Base-by-base conservation (phyloP, 2,329 filamentous ascomycete species). In the Alternaria burnsii region DNA sequence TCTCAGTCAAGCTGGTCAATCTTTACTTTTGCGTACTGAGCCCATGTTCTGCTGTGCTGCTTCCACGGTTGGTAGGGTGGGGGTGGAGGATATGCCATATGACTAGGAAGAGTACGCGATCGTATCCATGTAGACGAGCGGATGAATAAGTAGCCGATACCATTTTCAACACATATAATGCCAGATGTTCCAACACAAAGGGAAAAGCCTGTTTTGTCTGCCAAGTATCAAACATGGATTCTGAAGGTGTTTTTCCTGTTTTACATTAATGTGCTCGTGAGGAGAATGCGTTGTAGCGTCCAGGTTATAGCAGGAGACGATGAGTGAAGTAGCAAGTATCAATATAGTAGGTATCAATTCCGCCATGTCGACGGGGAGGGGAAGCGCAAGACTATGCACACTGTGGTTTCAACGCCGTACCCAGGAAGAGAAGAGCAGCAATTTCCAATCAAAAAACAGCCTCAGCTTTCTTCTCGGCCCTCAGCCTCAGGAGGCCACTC, bases 401-500 rank as follows among this genome's bases (percentile, higher is more conserved):
- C 48, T 52, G 38, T 56, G 52, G 42, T 57, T 60, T 57, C 47
- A 63, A 60, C 60, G 60, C 60, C 60, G 14, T 52, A 41, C 40
- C 50, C 47, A 55, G 56, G 57, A 57, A 36, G 52, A 46, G 54
- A 59, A 55, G 22, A 48, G 38, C 18, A 46, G 30, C 32, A 34
- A 42, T 58, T 38, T 58, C 48, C 42, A 61, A 58, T 54, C 34
- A 48, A 52, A 46, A 47, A 11, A 36, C 18, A n/a, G 14, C n/a
- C 38, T 32, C 41, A 51, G 30, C 28, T 59, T 34, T 38, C 59
- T n/a, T 48, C 12, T n/a, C 43, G 24, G 50, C 46, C 28, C 51
- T 32, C 42, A 58, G 12, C 28, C 51, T 38, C 48, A 61, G n/a
- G 50, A 43, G 38, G 34, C 46, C 14, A 55, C 43, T 30, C 38